These are phyloP conservation scores for Dichotomocladium elegans DNA, from an alignment of 371 early-diverging fungal genomes.

Conservation along the genomic window DNA sequence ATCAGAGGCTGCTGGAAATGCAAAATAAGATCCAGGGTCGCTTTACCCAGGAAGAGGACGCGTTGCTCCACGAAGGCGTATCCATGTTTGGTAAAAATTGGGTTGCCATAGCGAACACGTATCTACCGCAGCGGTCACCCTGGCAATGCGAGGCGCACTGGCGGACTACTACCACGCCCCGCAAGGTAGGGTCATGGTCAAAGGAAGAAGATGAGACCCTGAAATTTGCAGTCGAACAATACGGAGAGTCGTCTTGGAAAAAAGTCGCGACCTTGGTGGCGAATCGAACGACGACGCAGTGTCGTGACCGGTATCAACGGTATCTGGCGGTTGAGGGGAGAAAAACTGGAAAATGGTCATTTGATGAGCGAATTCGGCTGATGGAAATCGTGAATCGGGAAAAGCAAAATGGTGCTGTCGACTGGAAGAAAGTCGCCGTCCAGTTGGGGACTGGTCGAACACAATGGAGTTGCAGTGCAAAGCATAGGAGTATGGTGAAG, in stretches of 20 bases:
- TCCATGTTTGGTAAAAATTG: slow-evolving; percentile 42
- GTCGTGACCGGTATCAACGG: slow-evolving; percentile 19
- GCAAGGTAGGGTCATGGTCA: slow-evolving; percentile 14
- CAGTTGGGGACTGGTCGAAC: slow-evolving; percentile 26
- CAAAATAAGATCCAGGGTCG: background rate
- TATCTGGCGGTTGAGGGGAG: slow-evolving; percentile 2
- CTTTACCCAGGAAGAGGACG: slow-evolving; percentile 25
- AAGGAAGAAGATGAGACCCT: slow-evolving; percentile 26
- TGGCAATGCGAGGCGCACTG: slow-evolving; percentile 29
- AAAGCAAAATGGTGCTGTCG: background rate
- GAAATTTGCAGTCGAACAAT: slow-evolving; percentile 16
- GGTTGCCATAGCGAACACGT: slow-evolving; percentile 29
- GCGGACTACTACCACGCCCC: background rate
- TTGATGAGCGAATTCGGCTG: slow-evolving; percentile 28
- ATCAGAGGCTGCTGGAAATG: no score
- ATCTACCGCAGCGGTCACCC: slow-evolving; percentile 36
- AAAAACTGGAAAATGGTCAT: slow-evolving; percentile 22
- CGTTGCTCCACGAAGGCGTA: slow-evolving; percentile 28
- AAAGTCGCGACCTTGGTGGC: slow-evolving; percentile 23
- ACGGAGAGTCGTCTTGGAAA: slow-evolving; percentile 14
- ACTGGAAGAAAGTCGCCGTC: slow-evolving; percentile 23
- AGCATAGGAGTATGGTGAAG: slow-evolving; percentile 14
- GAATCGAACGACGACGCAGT: slow-evolving; percentile 19
- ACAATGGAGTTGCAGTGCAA: slow-evolving; percentile 14
- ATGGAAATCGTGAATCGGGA: slow-evolving; percentile 28